These are phyloP conservation scores for Calvatia gigantea DNA, from an alignment of 768 basidiomycete genomes.

Conservation along the genomic window DNA sequence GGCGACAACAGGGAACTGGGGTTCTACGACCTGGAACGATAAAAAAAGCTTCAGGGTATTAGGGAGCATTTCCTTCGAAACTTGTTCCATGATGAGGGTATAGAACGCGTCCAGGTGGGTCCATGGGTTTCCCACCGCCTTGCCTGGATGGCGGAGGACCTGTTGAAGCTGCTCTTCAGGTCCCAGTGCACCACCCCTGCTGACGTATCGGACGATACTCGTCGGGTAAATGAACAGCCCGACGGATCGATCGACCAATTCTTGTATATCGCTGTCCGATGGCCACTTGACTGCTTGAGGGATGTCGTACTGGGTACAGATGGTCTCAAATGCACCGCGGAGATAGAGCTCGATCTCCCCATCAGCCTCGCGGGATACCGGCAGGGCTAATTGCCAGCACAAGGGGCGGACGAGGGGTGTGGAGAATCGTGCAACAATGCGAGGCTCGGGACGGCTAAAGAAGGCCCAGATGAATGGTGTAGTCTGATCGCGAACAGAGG, in stretches of 20 bases:
- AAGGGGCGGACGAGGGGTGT: neutral
- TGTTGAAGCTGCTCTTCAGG: neutral
- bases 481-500: neutral
- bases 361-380: constrained; percentile 10
- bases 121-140: neutral
- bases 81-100: neutral
- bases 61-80: neutral
- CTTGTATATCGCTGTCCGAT: constrained; percentile 11
- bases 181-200: neutral
- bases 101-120: neutral
- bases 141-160: neutral
- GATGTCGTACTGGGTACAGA: neutral
- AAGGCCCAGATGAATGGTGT: constrained; percentile 22
- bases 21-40: neutral
- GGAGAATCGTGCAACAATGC: constrained; percentile 15
- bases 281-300: constrained; percentile 16
- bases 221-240: constrained; percentile 25
- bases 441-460: constrained; percentile 22
- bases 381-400: neutral
- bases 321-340: constrained; percentile 1
- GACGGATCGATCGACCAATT: constrained; percentile 18
- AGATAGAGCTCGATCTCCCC: constrained; percentile 17
- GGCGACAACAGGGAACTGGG: neutral
- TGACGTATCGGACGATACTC: constrained; percentile 21
- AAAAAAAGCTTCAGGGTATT: neutral